Conservation (phyloP, 139 green algal species). For the Chloropicon primus region DNA sequence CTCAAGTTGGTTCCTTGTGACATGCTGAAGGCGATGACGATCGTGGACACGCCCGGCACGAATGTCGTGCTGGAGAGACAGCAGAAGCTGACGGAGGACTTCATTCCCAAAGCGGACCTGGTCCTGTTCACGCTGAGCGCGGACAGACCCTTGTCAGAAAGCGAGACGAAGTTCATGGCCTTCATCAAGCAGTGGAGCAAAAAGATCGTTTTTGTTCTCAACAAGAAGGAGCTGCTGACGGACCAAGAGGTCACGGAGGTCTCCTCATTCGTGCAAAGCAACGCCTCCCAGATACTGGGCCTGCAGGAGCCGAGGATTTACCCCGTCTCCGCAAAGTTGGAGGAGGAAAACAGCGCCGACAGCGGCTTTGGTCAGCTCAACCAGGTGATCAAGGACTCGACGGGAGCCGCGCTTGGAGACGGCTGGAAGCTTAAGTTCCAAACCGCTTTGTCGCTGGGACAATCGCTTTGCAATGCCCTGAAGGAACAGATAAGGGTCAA, state of each 20-base stretch:
- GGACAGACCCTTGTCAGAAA: slow-evolving; percentile 84
- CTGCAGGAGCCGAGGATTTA: not conserved
- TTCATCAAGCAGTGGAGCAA: slow-evolving; percentile 82
- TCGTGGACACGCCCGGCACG: slow-evolving; percentile 95
- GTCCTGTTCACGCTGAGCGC: slow-evolving; percentile 87
- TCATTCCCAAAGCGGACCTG: slow-evolving; percentile 86
- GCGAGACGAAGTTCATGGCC: slow-evolving; percentile 56
- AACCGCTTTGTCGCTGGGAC: not conserved
- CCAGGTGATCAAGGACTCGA: slow-evolving; percentile 69
- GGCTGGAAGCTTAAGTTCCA: slow-evolving; percentile 17
- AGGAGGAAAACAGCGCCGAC: not conserved
- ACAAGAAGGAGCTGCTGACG: slow-evolving; percentile 83
- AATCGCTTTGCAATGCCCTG: not conserved
- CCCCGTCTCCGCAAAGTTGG: not conserved
- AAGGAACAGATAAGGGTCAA: not conserved
- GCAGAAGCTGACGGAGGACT: slow-evolving; percentile 97
- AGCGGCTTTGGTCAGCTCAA: not conserved
- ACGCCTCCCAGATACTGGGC: not conserved
- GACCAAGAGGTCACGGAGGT: slow-evolving; percentile 51
- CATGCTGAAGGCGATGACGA: slow-evolving; percentile 47
- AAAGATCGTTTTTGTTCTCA: slow-evolving; percentile 95
- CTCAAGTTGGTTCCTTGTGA: slow-evolving; percentile 23
- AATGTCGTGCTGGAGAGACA: slow-evolving; percentile 96
- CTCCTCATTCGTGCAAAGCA: not conserved
- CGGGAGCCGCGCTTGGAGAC: slow-evolving; percentile 40